Base-by-base conservation (phyloP, 768 basidiomycete species). In the Candolleomyces aberdarensis region DNA sequence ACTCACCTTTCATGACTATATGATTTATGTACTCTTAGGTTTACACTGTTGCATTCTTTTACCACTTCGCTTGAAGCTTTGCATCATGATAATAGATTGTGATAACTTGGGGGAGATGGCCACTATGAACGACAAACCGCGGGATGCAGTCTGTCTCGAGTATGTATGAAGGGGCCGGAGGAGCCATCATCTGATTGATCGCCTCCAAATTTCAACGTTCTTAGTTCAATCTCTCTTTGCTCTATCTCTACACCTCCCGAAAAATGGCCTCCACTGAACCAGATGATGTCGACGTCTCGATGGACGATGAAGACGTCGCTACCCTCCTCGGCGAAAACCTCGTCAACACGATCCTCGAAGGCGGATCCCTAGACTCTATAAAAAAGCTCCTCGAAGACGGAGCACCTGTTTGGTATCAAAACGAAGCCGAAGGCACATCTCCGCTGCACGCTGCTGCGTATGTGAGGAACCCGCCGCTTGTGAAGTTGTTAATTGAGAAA, bases 391-490 rank as follows among this genome's bases (percentile, higher is more conserved):
- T 92, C 63, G 79, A 84, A 10, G 79, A 78, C 5, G 92, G 87
- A 17, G 89, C 93, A 7, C 92, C 92, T 1, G 73, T 92, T 53
- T 98, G 96, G 96, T 94, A 89, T 69, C 94, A 97, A 73, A 90
- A 89, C 70, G 83, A 85, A 52, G 78, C 78, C 8, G 85, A 89
- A 65, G 95, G 94, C 0, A 87, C 86, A 63, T 94, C 93, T 5
- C 81, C 87, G 17, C 73, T 98, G 49, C 96, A 98, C 69, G 94
- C 92, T 15, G 96, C 92, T 13, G 90, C 87, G 1, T 94, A 89
- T 65, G 72, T 82, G 50, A 86, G 89, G 66, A 84, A 89, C 64
- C 69, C 80, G 2, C 77, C 80, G n/a, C 76, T 96, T 15, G 80
- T 90, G 11, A 81, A 82, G 57, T 69, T 81, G 6, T 78, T 98